These are phyloP conservation scores for Grigorovia transvaalensis DNA, from an alignment of 805 yeast genomes.

Conservation along the genomic window DNA sequence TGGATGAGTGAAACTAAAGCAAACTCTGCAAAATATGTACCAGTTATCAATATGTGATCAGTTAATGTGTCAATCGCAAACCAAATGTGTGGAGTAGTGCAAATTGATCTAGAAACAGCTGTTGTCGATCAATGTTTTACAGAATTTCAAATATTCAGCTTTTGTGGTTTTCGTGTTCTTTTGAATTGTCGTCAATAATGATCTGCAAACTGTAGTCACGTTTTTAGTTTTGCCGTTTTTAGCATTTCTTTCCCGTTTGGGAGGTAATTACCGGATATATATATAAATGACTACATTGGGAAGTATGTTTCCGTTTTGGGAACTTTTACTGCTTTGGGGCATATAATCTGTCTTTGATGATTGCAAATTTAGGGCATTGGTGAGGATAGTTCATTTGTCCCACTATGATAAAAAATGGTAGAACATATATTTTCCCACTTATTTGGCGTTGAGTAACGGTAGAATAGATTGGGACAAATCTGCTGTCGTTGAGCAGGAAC, in stretches of 20 bases:
- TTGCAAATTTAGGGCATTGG: not conserved
- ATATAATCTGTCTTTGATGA: not conserved
- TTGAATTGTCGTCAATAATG: not conserved
- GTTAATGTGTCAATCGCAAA: not conserved
- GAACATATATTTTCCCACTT: not conserved
- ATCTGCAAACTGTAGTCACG: not conserved
- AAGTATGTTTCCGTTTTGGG: not conserved
- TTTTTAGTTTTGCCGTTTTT: not conserved
- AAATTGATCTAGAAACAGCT: not conserved
- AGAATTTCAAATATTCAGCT: not conserved
- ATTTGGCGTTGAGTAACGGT: not conserved
- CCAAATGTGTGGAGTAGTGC: not conserved
- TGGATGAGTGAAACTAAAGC: not conserved
- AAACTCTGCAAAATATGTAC: not conserved
- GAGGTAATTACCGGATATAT: not conserved
- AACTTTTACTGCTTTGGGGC: not conserved
- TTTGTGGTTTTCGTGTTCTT: not conserved
- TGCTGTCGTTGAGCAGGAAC: slow-evolving; percentile 31
- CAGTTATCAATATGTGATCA: not conserved
- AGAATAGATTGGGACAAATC: not conserved
- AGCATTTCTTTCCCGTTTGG: not conserved
- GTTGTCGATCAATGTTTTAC: not conserved
- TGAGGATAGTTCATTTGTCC: not conserved
- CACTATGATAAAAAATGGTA: not conserved
- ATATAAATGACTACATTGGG: not conserved